phyloP scores from a whole-genome alignment of 2,329 filamentous ascomycete genomes.

The Curvularia eragrostidis region DNA sequence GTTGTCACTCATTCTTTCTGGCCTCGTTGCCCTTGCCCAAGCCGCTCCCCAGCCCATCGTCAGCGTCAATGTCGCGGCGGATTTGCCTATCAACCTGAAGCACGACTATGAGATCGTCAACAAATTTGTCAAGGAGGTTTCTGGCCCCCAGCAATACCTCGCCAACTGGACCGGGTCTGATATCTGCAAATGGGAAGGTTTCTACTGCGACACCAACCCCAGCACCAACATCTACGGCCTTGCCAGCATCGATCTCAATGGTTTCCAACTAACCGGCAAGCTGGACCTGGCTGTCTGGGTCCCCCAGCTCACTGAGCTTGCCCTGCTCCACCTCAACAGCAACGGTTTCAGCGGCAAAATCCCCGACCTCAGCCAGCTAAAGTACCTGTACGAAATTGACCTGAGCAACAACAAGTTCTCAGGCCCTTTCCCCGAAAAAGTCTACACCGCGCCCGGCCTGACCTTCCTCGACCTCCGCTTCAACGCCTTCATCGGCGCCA shows the following conservation, averaged over 20 bases:
- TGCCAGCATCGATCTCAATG: background rate
- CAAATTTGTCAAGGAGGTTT: background rate
- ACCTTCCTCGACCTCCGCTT: background rate
- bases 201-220: background rate
- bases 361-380: background rate
- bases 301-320: background rate
- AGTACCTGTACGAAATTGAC: conserved; percentile 1
- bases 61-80: background rate
- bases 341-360: background rate
- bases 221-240: background rate
- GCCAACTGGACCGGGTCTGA: background rate
- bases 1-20: background rate
- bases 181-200: background rate
- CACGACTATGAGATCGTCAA: background rate
- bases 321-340: background rate
- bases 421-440: background rate
- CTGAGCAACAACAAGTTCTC: conserved; percentile 4
- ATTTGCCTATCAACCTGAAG: background rate
- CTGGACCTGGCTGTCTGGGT: background rate
- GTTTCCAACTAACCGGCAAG: background rate
- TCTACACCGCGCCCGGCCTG: background rate
- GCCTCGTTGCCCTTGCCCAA: background rate
- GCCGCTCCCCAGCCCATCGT: background rate
- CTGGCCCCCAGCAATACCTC: background rate
- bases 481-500: background rate